Evolutionary conservation across 2,329 filamentous ascomycete species (phyloP).

Genomic region (Diatrype stigma): DNA sequence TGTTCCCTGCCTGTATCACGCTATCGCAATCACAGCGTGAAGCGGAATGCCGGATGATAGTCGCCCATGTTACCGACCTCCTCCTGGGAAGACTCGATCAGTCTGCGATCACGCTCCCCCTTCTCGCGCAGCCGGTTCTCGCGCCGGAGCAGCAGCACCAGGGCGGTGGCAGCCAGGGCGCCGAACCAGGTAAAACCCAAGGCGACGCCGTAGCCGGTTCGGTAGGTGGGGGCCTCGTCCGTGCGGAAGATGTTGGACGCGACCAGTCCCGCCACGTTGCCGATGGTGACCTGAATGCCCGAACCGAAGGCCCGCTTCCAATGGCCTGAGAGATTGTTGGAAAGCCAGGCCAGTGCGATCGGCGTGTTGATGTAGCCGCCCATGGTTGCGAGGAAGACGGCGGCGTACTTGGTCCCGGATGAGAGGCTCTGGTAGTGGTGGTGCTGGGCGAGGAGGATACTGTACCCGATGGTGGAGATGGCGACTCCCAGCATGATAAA

Average conservation of each 20-base stretch:
- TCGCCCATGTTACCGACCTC: constrained; percentile 47
- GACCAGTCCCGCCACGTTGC: constrained; percentile 39
- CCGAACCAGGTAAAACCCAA: constrained; percentile 31
- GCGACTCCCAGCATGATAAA: constrained; percentile 28
- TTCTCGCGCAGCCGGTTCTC: constrained; percentile 43
- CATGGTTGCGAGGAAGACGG: constrained; percentile 31
- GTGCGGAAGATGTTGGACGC: constrained; percentile 32
- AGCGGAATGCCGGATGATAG: constrained; percentile 46
- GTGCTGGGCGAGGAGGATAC: constrained; percentile 29
- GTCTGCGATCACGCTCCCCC: constrained; percentile 40
- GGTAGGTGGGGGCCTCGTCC: constrained; percentile 30
- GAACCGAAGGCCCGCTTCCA: constrained; percentile 48
- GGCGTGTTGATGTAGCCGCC: constrained; percentile 32
- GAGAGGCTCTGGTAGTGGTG: constrained; percentile 5
- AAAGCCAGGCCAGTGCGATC: constrained; percentile 41
- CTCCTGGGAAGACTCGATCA: constrained; percentile 24
- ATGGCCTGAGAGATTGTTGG: constrained; percentile 49
- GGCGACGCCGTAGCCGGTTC: constrained; percentile 31
- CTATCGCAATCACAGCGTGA: constrained; percentile 31
- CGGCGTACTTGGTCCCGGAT: constrained; percentile 30
- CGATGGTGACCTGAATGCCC: constrained; percentile 45
- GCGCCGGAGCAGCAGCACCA: constrained; percentile 36
- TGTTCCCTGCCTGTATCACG: too few species aligned
- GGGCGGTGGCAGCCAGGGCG: constrained; percentile 28
- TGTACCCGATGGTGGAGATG: constrained; percentile 28